A percentile compares a stretch with the other conserved stretches of the same genome.
Conservation (phyloP, 1,284 basidiomycete genomes). For the Porodaedalea pini region DNA sequence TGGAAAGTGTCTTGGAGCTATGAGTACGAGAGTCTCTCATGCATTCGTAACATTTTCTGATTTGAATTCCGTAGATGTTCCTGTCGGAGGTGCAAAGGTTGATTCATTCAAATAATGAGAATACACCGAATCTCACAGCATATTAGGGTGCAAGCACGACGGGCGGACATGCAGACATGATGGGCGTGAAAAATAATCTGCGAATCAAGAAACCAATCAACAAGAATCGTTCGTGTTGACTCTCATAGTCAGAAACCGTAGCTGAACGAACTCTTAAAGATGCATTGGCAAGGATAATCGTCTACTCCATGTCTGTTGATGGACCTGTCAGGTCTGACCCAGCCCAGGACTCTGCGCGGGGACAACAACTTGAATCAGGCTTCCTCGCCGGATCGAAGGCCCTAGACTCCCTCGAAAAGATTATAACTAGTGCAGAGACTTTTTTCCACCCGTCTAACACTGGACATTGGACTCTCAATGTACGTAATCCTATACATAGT, state of each 20-base stretch:
- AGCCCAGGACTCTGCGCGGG: slow-evolving; percentile 31
- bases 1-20: slow-evolving; percentile 82
- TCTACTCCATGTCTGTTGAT: slow-evolving; percentile 91
- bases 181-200: slow-evolving; percentile 59
- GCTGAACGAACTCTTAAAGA: slow-evolving; percentile 38
- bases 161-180: slow-evolving; percentile 63
- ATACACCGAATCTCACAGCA: background rate
- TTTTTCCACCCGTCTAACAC: slow-evolving; percentile 89
- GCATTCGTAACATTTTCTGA: slow-evolving; percentile 80
- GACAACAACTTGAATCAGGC: slow-evolving; percentile 38
- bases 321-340: slow-evolving; percentile 52
- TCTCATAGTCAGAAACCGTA: slow-evolving; percentile 17
- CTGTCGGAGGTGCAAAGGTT: slow-evolving; percentile 59
- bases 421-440: slow-evolving; percentile 91
- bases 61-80: slow-evolving; percentile 5
- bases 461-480: slow-evolving; percentile 64
- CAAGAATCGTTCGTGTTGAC: slow-evolving; percentile 54
- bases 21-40: slow-evolving; percentile 58
- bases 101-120: slow-evolving; percentile 20
- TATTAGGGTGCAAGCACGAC: slow-evolving; percentile 59
- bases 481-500: slow-evolving; percentile 29
- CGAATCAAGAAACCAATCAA: slow-evolving; percentile 78
- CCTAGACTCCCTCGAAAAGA: slow-evolving; percentile 82
- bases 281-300: slow-evolving; percentile 81
- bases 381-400: slow-evolving; percentile 87